A percentile compares a stretch with the other conserved stretches of the same genome.
Evolutionary conservation across 2,329 filamentous ascomycete genomes (phyloP).

Genomic region (Pleoardoris graminearum): DNA sequence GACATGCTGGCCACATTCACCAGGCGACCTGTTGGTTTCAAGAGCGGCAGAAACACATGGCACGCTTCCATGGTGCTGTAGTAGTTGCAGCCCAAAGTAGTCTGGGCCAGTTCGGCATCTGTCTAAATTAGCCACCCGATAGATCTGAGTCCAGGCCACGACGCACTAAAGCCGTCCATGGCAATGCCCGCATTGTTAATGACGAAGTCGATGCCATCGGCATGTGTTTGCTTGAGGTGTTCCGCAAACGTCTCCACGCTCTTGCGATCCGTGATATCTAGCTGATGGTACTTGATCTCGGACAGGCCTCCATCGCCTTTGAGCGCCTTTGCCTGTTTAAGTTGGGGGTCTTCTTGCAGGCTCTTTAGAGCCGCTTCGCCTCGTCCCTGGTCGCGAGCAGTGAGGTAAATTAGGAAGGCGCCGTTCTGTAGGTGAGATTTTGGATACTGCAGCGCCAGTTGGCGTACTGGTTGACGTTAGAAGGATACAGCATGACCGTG

Average conservation of each 20-base stretch:
- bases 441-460: conserved; percentile 59
- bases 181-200: conserved; percentile 60
- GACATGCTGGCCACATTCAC: conserved; percentile 55
- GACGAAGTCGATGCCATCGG: conserved; percentile 56
- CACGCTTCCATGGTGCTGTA: conserved; percentile 55
- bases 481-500: not conserved
- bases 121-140: not conserved
- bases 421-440: conserved; percentile 53
- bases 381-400: conserved; percentile 53
- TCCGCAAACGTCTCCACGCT: conserved; percentile 51
- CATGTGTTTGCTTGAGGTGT: conserved; percentile 50
- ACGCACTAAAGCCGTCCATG: conserved; percentile 50
- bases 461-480: conserved; percentile 47
- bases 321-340: conserved; percentile 54
- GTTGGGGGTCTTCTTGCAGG: conserved; percentile 49
- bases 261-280: conserved; percentile 54
- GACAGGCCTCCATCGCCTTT: conserved; percentile 40
- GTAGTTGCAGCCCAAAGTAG: conserved; percentile 58
- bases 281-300: conserved; percentile 52
- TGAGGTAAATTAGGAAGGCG: conserved; percentile 58
- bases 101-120: conserved; percentile 53
- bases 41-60: conserved; percentile 51
- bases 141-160: not conserved
- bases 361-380: conserved; percentile 53
- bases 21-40: conserved; percentile 48